Base-by-base conservation (phyloP, 495 filamentous ascomycete species). In the Aspergillus diversus region DNA sequence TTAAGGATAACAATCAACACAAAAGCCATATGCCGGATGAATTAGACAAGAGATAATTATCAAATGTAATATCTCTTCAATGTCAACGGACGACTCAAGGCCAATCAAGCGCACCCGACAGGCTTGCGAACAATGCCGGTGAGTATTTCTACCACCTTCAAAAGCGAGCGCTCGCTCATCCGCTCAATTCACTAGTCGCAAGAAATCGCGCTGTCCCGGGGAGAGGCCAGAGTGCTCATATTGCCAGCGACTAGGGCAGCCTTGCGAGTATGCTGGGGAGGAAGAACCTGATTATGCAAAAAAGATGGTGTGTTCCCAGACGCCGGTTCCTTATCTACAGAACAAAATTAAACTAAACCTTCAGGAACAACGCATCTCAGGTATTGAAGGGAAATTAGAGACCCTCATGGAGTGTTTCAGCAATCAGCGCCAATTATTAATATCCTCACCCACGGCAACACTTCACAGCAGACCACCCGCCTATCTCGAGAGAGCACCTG, bases 101-200 rank as follows among this genome's bases (percentile, higher is more conserved):
- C 59, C 59, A 5, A 11, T 50, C 31, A 61, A 61, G 32, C 50
- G 59, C 12, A 61, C 51, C 15, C 59, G 51, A 47, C 59, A 61
- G 42, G 59, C 59, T 11, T 61, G 59, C 31, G 59, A 61, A 34
- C 59, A 55, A 55, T 61, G 59, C 50, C 48, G 59, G 59, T 61
- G 13, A 33, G 58, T 6, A 49, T 49, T 16, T 6, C 47, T 49
- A n/a, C n/a, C 21, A 6, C 47, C 12, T 11, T 11, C 27, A 12
- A 33, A 8, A 34, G 7, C 17, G 39, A 16, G 9, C 21, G 1
- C n/a, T 49, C 15, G 15, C n/a, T 49, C 21, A 49, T 16, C 21
- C 12, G 21, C 15, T 16, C 47, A 17, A 17, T 49, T 5, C 21
- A 54, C 7, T 33, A 61, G 59, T 21, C 50, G 59, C 5, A 61